Evolutionary conservation across 192 early-diverging fungal genomes (phyloP), one percentile per base, ranked within the genome.

Genomic region (Coemansia umbellata): DNA sequence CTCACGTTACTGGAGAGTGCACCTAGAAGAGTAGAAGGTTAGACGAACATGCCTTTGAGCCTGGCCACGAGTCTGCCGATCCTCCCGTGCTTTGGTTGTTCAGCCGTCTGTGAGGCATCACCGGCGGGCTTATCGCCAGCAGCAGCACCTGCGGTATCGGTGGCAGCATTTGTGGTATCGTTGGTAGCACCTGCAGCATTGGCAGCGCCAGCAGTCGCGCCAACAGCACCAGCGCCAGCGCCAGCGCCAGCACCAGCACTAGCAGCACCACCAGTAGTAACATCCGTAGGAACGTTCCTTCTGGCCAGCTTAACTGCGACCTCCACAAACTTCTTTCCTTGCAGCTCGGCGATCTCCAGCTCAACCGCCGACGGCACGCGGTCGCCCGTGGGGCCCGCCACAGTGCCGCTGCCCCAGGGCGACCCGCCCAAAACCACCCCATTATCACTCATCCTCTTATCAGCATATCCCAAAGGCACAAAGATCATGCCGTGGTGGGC

Each of bases 401-500:
- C 41, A 6, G 53, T 58, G 24, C 65, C 55, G 15, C 47, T 35
- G 22, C 65, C 65, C 57, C 58, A 67, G 2, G 65, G 47, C 28
- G 57, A 60, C 3, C 65, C 50, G 22, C 65, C 65, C 7, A 49
- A 18, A 18, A 55, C 33, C 10, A 32, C 30, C 7, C 42, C 36
- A 22, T 60, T 67, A 31, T 59, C 57, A 47, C 43, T 32, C 57
- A 67, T 54, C 8, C 47, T 18, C 11, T 47, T 24, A 52, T 55
- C 56, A 5, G 47, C 30, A 40, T 64, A 71, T 15, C 80, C 82
- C 41, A 84, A 45, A 9, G 82, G 80, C 22, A 81, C 80, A 41
- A 66, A 84, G 47, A 69, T 40, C 33, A 84, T 71, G 13, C 82
- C 82, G 66, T 84, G 82, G 68, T 81, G 80, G 0, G 60, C 70